Conservation (phyloP, 345 rosid genomes). For the Clarkia xantiana region DNA sequence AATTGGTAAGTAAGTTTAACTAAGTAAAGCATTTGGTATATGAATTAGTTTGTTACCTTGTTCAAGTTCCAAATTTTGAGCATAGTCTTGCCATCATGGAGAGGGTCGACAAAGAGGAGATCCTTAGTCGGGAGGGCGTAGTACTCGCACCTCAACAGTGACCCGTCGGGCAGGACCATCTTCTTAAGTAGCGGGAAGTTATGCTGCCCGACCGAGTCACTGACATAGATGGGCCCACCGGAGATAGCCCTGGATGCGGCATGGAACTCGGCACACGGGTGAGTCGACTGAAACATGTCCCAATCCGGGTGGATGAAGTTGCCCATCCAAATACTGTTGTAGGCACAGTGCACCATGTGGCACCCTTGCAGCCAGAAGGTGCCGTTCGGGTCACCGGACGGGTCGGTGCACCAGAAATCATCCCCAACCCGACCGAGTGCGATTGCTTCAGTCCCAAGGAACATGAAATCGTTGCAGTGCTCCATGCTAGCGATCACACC, state of each 20-base stretch:
- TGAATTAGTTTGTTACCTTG: constrained; percentile 31
- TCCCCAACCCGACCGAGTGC: constrained; percentile 97
- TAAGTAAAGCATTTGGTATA: too few relatives aligned
- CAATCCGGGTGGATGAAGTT: constrained; percentile 97
- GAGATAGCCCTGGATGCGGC: constrained; percentile 97
- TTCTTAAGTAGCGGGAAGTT: constrained; percentile 56
- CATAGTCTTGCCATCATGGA: constrained; percentile 97
- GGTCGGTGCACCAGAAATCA: constrained; percentile 97
- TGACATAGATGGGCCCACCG: constrained; percentile 79
- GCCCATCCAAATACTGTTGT: constrained; percentile 98
- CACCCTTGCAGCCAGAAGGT: constrained; percentile 98
- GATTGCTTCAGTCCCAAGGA: constrained; percentile 90
- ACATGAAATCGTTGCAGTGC: constrained; percentile 96
- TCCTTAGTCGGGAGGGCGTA: constrained; percentile 91
- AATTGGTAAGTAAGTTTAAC: too few relatives aligned
- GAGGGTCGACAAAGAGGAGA: constrained; percentile 77
- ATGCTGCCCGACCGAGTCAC: constrained; percentile 77
- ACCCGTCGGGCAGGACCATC: constrained; percentile 60
- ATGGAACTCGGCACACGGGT: constrained; percentile 88
- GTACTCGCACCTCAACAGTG: constrained; percentile 68
- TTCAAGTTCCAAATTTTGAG: constrained; percentile 98
- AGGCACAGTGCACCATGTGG: constrained; percentile 99
- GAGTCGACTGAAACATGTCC: constrained; percentile 99
- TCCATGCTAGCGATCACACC: constrained; percentile 98
- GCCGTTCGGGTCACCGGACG: constrained; percentile 92